These are phyloP conservation scores for Hirsutella rhossiliensis DNA, from an alignment of 2,329 filamentous ascomycete genomes.

Conservation along the genomic window DNA sequence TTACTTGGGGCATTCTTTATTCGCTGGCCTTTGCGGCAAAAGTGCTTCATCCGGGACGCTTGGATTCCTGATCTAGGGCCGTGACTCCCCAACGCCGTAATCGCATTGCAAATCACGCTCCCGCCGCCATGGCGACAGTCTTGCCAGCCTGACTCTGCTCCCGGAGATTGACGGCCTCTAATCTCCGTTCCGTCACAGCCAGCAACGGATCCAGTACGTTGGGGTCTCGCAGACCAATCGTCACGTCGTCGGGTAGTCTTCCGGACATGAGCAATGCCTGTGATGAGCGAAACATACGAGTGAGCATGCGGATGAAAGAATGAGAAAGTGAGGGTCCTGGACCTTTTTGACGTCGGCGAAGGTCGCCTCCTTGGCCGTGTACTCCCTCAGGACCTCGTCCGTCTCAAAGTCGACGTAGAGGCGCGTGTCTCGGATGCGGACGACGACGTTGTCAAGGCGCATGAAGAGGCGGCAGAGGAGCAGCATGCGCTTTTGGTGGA, in stretches of 20 bases:
- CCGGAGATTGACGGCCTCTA: conserved; percentile 35
- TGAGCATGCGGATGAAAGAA: neutral
- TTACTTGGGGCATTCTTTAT: neutral
- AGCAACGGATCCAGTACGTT: conserved; percentile 62
- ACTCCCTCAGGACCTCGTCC: conserved; percentile 74
- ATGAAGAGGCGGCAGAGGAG: conserved; percentile 82
- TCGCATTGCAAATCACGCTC: neutral
- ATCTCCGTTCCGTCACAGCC: conserved; percentile 54
- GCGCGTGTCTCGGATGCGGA: conserved; percentile 79
- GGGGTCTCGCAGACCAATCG: conserved; percentile 65
- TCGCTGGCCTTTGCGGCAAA: neutral
- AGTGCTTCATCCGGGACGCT: neutral
- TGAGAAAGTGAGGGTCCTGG: conserved; percentile 15
- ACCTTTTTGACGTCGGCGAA: conserved; percentile 69
- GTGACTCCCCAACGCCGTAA: conserved; percentile 2
- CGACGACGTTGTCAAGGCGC: conserved; percentile 79
- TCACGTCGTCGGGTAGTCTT: conserved; percentile 56
- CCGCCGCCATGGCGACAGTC: neutral
- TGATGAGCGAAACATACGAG: neutral
- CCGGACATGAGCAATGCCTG: conserved; percentile 39
- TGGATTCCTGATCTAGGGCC: neutral
- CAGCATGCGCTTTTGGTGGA: conserved; percentile 82
- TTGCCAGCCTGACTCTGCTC: neutral
- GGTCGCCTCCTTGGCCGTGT: conserved; percentile 72
- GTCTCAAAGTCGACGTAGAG: conserved; percentile 82